Percentiles rank a stretch among this genome's conserved stretches.
Evolutionary conservation across 2,329 filamentous ascomycete genomes (phyloP).

Genomic region (Talaromyces albobiverticillius): DNA sequence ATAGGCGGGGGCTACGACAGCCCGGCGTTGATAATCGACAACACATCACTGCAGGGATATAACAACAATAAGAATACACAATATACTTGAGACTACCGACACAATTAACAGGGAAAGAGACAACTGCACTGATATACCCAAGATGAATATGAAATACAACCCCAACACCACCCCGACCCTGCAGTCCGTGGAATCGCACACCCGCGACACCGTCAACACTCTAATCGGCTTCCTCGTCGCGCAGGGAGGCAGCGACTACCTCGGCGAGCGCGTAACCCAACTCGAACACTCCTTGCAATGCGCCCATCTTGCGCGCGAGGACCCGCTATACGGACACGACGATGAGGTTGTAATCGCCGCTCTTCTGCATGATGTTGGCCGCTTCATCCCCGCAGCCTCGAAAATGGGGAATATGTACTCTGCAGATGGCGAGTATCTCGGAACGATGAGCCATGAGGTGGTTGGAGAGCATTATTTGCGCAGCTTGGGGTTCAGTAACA

Average conservation of each 20-base stretch:
- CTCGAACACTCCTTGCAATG: slow-evolving; percentile 30
- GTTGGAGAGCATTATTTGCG: slow-evolving; percentile 29
- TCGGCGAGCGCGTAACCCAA: slow-evolving; percentile 29
- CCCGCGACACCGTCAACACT: slow-evolving; percentile 19
- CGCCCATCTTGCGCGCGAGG: slow-evolving; percentile 23
- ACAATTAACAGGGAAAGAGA: no score
- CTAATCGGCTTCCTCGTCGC: slow-evolving; percentile 25
- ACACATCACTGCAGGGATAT: no score
- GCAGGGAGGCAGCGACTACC: slow-evolving; percentile 29
- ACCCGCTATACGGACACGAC: slow-evolving; percentile 20
- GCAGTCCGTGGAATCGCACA: slow-evolving; percentile 18
- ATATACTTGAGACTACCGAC: no score
- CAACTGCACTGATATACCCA: neutral
- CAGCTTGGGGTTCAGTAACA: slow-evolving; percentile 27
- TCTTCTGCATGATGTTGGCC: slow-evolving; percentile 29
- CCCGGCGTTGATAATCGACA: no score
- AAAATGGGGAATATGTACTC: slow-evolving; percentile 26
- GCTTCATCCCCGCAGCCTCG: slow-evolving; percentile 28
- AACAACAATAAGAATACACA: no score
- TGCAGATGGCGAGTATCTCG: slow-evolving; percentile 25
- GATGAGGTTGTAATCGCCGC: slow-evolving; percentile 27
- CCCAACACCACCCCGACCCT: slow-evolving; percentile 5
- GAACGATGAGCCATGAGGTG: slow-evolving; percentile 26
- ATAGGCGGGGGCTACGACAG: no score
- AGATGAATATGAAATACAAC: slow-evolving; percentile 12